Base-by-base conservation (phyloP, 2,329 filamentous ascomycete genomes). In the Colletotrichum lupini region DNA sequence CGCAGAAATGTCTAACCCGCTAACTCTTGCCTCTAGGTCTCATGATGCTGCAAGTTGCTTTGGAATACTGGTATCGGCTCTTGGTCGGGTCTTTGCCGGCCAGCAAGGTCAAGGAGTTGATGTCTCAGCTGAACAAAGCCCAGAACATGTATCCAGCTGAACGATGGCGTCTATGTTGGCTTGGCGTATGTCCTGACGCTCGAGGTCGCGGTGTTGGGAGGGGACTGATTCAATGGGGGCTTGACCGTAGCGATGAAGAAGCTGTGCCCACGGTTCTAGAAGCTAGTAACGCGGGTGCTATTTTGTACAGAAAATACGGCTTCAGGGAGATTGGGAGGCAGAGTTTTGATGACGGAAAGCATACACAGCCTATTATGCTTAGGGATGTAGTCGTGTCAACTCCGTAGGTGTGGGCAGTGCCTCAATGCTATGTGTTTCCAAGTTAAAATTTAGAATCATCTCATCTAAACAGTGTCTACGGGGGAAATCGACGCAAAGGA, bases 121-220 rank as follows among this genome's bases (percentile, higher is more conserved):
- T 32, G 16, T 5, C 6, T 3, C 22, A 35, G 12, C 4, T 26
- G 4, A 19, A 22, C 1, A 26, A 53, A 8, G 56, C 16, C 12
- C 26, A 67, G 12, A 30, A 11, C 56, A 28, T 59, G 11, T 67
- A 55, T 8, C 56, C 65, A 5, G n/a, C 42, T 4, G 65, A 67
- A n/a, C 65, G 65, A 53, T 67, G 65, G 65, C 65, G 65, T 19
- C 56, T 67, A 1, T 37, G 28, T 35, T 67, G 42, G 26, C 28
- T 67, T 35, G 55, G 55, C 22, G 56, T 67, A 9, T 52, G 42
- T 22, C 42, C 65, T 12, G 42, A 37, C 4, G 35, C n/a, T 4
- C 65, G 59, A 22, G 52, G 42, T 12, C 32, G 28, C 26, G 56
- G 65, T 6, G 24, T 67, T 22, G 65, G 65, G 4, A 37, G 35